A percentile compares a stretch with the other conserved stretches of the same genome.
These are phyloP conservation scores for Mortierella sp. DNA, from an alignment of 371 early-diverging fungal genomes.

Conservation along the genomic window DNA sequence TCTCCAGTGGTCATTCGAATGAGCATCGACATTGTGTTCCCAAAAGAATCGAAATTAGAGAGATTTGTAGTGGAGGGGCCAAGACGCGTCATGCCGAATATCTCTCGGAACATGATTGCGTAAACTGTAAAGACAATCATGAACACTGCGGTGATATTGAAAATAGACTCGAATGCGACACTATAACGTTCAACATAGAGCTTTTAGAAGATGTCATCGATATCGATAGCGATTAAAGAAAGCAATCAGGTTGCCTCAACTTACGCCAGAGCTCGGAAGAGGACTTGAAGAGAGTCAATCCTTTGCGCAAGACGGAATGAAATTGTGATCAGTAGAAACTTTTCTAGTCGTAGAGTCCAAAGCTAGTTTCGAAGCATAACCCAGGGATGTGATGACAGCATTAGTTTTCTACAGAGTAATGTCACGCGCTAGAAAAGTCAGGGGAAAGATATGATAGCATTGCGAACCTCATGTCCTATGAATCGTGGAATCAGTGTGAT, in stretches of 20 bases:
- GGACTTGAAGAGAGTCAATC: conserved; percentile 62
- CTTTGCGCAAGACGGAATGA: conserved; percentile 66
- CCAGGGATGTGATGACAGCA: too few species aligned
- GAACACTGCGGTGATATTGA: conserved; percentile 63
- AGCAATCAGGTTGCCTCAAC: conserved; percentile 1
- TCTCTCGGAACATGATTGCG: conserved; percentile 64
- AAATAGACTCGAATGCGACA: conserved; percentile 61
- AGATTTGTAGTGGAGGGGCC: conserved; percentile 63
- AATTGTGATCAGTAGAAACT: conserved; percentile 57
- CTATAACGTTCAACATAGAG: conserved; percentile 27
- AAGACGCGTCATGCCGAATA: conserved; percentile 62
- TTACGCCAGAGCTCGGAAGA: conserved; percentile 63
- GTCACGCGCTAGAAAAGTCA: neutral
- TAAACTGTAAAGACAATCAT: conserved; percentile 61
- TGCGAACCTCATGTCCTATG: conserved; percentile 60
- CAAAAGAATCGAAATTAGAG: conserved; percentile 63
- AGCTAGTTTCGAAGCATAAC: conserved; percentile 14
- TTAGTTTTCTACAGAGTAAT: too few species aligned
- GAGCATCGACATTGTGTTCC: conserved; percentile 59
- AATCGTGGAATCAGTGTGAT: conserved; percentile 63
- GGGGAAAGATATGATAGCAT: neutral
- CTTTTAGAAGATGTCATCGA: neutral
- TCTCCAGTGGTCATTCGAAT: conserved; percentile 70
- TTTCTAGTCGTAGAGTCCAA: conserved; percentile 59
- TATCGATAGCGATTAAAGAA: neutral